Base-by-base conservation (phyloP, 805 yeast genomes). In the Starmerella stigmatis region DNA sequence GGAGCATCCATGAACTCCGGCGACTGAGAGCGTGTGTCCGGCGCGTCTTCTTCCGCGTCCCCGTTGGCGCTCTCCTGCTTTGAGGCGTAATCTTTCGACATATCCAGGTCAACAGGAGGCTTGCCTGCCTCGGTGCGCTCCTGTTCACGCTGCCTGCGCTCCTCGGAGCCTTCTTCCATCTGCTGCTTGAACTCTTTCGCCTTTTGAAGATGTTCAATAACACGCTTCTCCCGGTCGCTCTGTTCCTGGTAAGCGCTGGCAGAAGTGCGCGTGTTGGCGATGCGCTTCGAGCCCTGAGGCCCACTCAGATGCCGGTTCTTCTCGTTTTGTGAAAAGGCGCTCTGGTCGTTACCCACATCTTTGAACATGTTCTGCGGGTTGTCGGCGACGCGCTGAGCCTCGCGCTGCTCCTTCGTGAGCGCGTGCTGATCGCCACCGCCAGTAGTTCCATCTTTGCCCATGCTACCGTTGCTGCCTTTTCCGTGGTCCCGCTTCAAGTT, bases 251-350 rank as follows among this genome's bases (percentile, higher is more conserved):
- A 26, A 4, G 34, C 38, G 23, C 28, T 15, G 40, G 46, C 28
- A 12, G 23, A 21, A 12, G 57, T 54, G 23, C 45, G 47, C 15
- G 56, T 54, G 44, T 41, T 44, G 15, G 54, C 54, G 10, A 53
- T n/a, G 8, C 55, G 44, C 21, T 48, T 38, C 12, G 23, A 13
- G 27, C 41, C 38, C 16, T 12, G 8, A 12, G 20, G 28, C 19
- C 44, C 20, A 26, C 9, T 15, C 30, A 6, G 19, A 13, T 10
- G 27, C 37, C 19, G n/a, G 26, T 26, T 29, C 34, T 10, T n/a
- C 4, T 44, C 15, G 30, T 25, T 10, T 23, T 37, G 32, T 13
- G 20, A 21, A 8, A 13, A 17, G 17, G 47, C 48, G 22, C 29
- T 23, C 29, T 26, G 25, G 16, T 31, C 45, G 31, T 27, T 20